Evolutionary conservation across 805 yeast species (phyloP).

Genomic region (Pichia heedii): DNA sequence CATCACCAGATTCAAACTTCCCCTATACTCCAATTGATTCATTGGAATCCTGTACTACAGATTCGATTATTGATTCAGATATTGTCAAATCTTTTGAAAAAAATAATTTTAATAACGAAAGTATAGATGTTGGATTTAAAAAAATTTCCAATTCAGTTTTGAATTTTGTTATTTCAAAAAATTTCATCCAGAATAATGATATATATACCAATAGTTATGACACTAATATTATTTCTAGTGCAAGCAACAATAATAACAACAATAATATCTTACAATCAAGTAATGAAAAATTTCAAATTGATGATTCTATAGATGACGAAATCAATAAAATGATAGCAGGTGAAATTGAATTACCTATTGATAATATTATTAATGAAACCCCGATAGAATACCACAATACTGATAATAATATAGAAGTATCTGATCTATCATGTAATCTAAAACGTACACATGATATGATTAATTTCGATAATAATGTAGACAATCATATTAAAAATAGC

Average conservation of each 20-base stretch:
- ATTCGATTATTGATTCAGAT: conserved; percentile 4
- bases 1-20: conserved; percentile 13
- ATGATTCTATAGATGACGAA: conserved; percentile 1
- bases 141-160: not conserved
- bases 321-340: conserved; percentile 1
- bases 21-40: conserved; percentile 19
- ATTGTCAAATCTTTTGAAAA: not conserved
- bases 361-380: not conserved
- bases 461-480: too few relatives aligned
- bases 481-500: too few relatives aligned
- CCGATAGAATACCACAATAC: not conserved
- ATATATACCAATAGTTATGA: too few relatives aligned
- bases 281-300: not conserved
- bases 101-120: not conserved
- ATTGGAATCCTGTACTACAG: conserved; percentile 12
- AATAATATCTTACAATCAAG: not conserved
- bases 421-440: too few relatives aligned
- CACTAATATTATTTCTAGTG: not conserved
- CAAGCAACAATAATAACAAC: not conserved
- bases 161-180: not conserved
- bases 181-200: not conserved
- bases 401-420: not conserved
- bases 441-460: not conserved
- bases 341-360: not conserved
- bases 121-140: not conserved